Evolutionary conservation across 352 stramenopile species (phyloP).

Genomic region (Saprolegnia diclina): DNA sequence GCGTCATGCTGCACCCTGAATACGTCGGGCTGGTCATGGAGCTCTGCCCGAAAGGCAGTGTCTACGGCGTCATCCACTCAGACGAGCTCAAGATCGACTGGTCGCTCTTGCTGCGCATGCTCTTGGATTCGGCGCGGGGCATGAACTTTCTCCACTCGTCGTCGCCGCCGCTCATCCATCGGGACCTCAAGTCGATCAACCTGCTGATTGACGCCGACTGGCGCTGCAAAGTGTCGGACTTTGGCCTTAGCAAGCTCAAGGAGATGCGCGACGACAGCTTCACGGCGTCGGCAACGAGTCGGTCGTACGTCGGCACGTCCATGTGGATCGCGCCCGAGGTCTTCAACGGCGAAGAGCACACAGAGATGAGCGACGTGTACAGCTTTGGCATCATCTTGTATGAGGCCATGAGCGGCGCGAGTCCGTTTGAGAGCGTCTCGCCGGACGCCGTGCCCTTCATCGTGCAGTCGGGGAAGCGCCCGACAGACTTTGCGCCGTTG

Average conservation of each 20-base stretch:
- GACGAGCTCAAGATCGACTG: constrained; percentile 79
- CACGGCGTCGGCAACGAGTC: constrained; percentile 29
- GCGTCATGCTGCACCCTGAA: constrained; percentile 81
- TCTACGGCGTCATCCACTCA: constrained; percentile 76
- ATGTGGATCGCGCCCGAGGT: constrained; percentile 89
- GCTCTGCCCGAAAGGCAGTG: constrained; percentile 77
- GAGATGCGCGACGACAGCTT: constrained; percentile 61
- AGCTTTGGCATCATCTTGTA: constrained; percentile 83
- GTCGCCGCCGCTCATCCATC: constrained; percentile 82
- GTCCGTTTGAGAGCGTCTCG: constrained; percentile 73
- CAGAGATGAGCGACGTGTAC: constrained; percentile 86
- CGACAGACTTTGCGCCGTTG: constrained; percentile 64
- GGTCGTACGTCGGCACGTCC: constrained; percentile 75
- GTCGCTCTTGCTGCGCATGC: constrained; percentile 79
- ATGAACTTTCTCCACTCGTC: constrained; percentile 91
- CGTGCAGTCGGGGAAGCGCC: constrained; percentile 68
- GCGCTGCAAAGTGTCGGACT: constrained; percentile 87
- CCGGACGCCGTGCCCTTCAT: constrained; percentile 78
- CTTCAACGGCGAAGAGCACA: constrained; percentile 81
- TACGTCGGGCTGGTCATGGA: constrained; percentile 87
- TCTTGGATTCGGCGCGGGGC: constrained; percentile 78
- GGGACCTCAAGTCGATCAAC: constrained; percentile 88
- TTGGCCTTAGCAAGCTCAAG: constrained; percentile 83
- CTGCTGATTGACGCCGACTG: constrained; percentile 84
- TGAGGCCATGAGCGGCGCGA: constrained; percentile 51